These are phyloP conservation scores for Primulina tabacum DNA, from an alignment of 257 asterid species.

Conservation along the genomic window DNA sequence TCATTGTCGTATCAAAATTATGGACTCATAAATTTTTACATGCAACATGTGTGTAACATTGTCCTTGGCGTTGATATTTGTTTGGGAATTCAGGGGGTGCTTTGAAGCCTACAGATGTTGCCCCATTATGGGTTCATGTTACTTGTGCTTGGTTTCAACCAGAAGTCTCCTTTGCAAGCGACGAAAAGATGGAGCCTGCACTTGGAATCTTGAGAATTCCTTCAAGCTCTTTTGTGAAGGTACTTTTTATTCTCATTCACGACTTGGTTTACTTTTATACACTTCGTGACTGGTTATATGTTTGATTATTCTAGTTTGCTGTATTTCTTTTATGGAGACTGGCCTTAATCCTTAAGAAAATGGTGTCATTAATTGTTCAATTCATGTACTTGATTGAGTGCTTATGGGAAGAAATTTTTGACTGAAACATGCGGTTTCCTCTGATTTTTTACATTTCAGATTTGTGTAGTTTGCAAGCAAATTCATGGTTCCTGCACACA, in stretches of 20 bases:
- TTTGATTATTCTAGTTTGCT: constrained; percentile 11
- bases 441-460: constrained; percentile 44
- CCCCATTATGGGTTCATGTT: constrained; percentile 93
- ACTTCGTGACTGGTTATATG: background rate
- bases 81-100: constrained; percentile 77
- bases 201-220: constrained; percentile 89
- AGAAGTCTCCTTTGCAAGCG: constrained; percentile 91
- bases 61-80: constrained; percentile 4
- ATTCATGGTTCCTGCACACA: constrained; percentile 99
- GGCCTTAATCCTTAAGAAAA: constrained; percentile 3
- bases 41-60: background rate
- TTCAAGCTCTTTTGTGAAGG: constrained; percentile 90
- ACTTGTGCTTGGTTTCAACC: constrained; percentile 99
- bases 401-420: background rate
- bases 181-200: constrained; percentile 98
- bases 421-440: background rate
- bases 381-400: constrained; percentile 19
- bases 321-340: constrained; percentile 8
- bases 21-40: constrained; percentile 3
- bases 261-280: constrained; percentile 9
- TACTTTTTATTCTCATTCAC: constrained; percentile 23
- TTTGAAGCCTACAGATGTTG: constrained; percentile 83
- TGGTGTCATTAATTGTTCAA: background rate
- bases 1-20: background rate
- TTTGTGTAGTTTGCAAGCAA: constrained; percentile 98